Percentiles rank a stretch among this genome's conserved stretches.
phyloP scores from a whole-genome alignment of 2,329 filamentous ascomycete genomes.

The Aureobasidium sp. region DNA sequence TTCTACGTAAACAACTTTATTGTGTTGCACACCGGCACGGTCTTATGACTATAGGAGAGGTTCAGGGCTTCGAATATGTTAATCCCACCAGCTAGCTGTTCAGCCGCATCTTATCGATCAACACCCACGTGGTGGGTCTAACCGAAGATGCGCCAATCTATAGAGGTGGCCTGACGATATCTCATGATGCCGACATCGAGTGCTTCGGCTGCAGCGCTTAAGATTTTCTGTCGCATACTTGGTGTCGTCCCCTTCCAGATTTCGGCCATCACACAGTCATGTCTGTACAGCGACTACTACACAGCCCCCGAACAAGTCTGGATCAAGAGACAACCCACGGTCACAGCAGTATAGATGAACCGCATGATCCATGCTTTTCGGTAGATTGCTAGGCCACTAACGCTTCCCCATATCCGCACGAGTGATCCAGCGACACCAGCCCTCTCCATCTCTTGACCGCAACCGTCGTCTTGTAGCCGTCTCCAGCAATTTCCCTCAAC shows the following conservation, averaged over 20 bases:
- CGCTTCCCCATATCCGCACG: background rate
- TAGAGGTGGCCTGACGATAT: background rate
- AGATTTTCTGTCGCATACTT: background rate
- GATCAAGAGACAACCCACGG: too few species aligned
- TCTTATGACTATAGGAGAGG: too few species aligned
- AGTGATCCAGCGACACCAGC: background rate
- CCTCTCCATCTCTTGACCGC: too few species aligned
- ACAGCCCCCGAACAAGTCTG: background rate
- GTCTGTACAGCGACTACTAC: background rate
- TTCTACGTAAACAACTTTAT: too few species aligned
- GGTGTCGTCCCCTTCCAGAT: background rate
- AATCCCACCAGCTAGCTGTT: too few species aligned
- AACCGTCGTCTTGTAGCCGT: background rate
- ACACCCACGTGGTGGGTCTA: background rate
- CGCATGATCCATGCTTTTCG: background rate
- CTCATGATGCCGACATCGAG: background rate
- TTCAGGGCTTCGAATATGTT: too few species aligned
- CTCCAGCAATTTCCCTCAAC: background rate
- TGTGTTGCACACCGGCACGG: too few species aligned
- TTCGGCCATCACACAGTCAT: background rate
- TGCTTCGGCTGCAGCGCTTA: background rate
- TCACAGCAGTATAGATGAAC: background rate
- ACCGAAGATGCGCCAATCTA: background rate
- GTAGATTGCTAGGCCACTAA: background rate
- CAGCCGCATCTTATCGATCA: background rate